Conservation (phyloP, 1,139 yeast species). For the Chernovozyma aurita region DNA sequence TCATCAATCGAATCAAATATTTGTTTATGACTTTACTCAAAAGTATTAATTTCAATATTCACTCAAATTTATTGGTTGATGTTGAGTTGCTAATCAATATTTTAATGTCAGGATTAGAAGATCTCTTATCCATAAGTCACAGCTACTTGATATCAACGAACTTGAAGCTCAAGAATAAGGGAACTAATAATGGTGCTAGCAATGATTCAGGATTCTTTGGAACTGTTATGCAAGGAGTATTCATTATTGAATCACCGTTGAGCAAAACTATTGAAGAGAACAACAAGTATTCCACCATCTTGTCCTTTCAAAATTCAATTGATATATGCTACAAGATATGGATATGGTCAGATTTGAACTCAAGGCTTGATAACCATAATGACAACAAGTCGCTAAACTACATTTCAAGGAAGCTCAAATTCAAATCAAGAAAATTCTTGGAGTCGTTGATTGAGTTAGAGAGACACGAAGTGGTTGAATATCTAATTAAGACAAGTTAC, state of each 20-base stretch:
- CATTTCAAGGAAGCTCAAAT: slow-evolving; percentile 64
- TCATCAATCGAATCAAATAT: slow-evolving; percentile 41
- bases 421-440: slow-evolving; percentile 63
- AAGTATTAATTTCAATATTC: slow-evolving; percentile 6
- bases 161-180: slow-evolving; percentile 16
- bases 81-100: slow-evolving; percentile 47
- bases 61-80: slow-evolving; percentile 18
- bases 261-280: slow-evolving; percentile 51
- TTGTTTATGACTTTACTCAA: slow-evolving; percentile 20
- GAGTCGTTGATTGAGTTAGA: slow-evolving; percentile 69
- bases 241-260: slow-evolving; percentile 70
- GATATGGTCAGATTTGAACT: slow-evolving; percentile 64
- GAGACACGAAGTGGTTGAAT: slow-evolving; percentile 69
- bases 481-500: slow-evolving; percentile 40
- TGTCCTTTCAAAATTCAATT: slow-evolving; percentile 62
- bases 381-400: slow-evolving; percentile 47
- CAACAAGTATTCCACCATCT: slow-evolving; percentile 51
- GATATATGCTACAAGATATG: slow-evolving; percentile 58
- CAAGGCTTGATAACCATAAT: slow-evolving; percentile 13
- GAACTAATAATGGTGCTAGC: slow-evolving; percentile 5
- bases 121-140: slow-evolving; percentile 58
- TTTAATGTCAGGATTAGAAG: slow-evolving; percentile 63
- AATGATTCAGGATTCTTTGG: slow-evolving; percentile 60
- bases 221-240: slow-evolving; percentile 80
- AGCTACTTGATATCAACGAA: slow-evolving; percentile 43